Percentiles rank a stretch among this genome's conserved stretches.
Evolutionary conservation across 495 filamentous ascomycete genomes (phyloP).

Genomic region (Hypoxylon perforatum): DNA sequence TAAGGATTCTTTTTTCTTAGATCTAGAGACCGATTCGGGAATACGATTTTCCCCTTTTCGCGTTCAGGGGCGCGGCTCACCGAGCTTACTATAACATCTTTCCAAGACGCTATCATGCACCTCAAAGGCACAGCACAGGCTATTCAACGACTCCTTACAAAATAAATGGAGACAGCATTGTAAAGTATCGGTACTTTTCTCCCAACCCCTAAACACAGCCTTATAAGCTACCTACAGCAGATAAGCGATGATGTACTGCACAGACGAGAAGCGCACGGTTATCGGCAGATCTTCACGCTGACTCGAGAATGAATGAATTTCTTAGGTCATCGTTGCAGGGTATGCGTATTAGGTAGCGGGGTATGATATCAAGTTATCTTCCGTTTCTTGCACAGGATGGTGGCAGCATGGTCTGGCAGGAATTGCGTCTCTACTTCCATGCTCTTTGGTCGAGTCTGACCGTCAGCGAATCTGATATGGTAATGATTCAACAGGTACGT

Average conservation of each 20-base stretch:
- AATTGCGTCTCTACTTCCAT: slow-evolving; percentile 30
- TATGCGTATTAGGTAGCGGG: too few relatives aligned
- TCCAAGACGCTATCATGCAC: too few relatives aligned
- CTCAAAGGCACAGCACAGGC: too few relatives aligned
- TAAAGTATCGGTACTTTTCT: not conserved
- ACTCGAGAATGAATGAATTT: not conserved
- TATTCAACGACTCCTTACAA: too few relatives aligned
- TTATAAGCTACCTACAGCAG: not conserved
- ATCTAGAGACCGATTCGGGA: too few relatives aligned
- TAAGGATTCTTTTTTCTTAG: too few relatives aligned
- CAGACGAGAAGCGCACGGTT: too few relatives aligned
- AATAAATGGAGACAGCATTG: not conserved
- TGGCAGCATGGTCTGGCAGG: slow-evolving; percentile 25
- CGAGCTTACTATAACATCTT: not conserved
- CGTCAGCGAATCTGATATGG: slow-evolving; percentile 54
- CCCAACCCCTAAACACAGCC: not conserved
- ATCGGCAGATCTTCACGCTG: not conserved
- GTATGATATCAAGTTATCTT: slow-evolving; percentile 2
- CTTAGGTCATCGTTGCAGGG: too few relatives aligned
- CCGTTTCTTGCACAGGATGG: slow-evolving; percentile 34
- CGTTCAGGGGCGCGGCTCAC: not conserved
- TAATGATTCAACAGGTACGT: slow-evolving; percentile 53
- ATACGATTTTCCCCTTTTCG: not conserved
- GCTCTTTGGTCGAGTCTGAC: slow-evolving; percentile 45
- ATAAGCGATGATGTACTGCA: too few relatives aligned